A percentile compares a stretch with the other conserved stretches of the same genome.
phyloP scores from a whole-genome alignment of 495 filamentous ascomycete genomes.

The Aspergillus hancockii region DNA sequence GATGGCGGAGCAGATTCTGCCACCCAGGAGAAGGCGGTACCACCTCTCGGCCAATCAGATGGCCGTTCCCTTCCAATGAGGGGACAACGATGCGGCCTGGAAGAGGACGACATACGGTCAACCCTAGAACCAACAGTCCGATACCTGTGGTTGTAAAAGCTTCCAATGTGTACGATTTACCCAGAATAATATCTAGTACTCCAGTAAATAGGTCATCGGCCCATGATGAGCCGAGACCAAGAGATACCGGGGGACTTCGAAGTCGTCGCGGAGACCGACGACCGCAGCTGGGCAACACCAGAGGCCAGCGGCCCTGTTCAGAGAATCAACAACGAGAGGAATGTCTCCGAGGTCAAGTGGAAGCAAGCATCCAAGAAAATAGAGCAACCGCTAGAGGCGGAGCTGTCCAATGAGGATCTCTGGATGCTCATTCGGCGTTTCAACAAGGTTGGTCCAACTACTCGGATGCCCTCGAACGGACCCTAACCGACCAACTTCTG shows the following conservation, averaged over 20 bases:
- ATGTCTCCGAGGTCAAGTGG: neutral
- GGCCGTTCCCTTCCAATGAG: too few species aligned
- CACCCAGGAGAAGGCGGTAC: too few species aligned
- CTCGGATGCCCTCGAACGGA: neutral
- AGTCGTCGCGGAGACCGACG: slow-evolving; percentile 20
- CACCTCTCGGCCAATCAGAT: too few species aligned
- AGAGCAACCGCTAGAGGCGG: slow-evolving; percentile 41
- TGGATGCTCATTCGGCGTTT: slow-evolving; percentile 77
- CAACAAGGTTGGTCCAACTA: slow-evolving; percentile 60
- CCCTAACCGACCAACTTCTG: neutral
- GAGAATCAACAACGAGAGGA: neutral
- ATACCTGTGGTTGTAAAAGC: too few species aligned
- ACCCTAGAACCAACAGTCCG: too few species aligned
- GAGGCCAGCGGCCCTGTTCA: neutral
- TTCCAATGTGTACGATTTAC: too few species aligned
- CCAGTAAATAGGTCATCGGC: neutral
- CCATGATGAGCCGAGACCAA: slow-evolving; percentile 25
- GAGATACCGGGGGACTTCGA: slow-evolving; percentile 19
- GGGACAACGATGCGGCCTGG: too few species aligned
- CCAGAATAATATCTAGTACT: neutral
- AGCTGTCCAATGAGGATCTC: slow-evolving; percentile 73
- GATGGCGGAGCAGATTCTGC: too few species aligned
- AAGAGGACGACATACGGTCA: too few species aligned
- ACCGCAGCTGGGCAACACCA: slow-evolving; percentile 9
- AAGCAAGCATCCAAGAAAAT: slow-evolving; percentile 5